Evolutionary conservation across 2,329 filamentous ascomycete genomes (phyloP).

Genomic region (Beauveria brongniartii): DNA sequence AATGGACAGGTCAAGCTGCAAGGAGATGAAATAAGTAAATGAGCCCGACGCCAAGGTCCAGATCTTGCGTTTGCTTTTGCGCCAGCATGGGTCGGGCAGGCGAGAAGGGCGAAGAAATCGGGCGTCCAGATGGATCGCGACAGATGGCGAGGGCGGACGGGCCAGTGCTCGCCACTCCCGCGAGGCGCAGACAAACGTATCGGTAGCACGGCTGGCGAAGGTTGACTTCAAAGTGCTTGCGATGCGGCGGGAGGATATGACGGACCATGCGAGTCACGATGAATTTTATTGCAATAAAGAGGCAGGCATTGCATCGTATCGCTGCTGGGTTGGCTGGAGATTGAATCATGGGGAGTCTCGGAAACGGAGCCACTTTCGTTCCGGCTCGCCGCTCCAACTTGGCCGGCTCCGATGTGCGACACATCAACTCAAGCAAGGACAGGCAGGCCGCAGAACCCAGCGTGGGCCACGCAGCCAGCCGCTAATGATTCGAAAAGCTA

Average conservation of each 20-base stretch:
- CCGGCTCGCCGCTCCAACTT: conserved; percentile 3
- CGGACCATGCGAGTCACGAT: neutral
- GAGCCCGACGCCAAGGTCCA: neutral
- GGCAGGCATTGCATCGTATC: neutral
- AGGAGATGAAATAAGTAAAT: neutral
- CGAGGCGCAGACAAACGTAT: neutral
- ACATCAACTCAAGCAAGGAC: neutral
- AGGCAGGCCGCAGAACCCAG: too few species aligned
- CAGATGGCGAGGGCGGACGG: neutral
- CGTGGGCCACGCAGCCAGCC: neutral
- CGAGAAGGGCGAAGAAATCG: neutral
- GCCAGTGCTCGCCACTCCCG: neutral
- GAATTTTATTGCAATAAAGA: neutral
- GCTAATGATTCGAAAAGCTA: neutral
- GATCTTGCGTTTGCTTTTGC: neutral
- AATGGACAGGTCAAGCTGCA: neutral
- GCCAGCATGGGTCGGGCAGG: neutral
- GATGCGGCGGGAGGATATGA: neutral
- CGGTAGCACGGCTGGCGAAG: neutral
- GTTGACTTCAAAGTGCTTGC: neutral
- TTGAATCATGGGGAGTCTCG: neutral
- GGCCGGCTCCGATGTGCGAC: neutral
- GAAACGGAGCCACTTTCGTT: conserved; percentile 7
- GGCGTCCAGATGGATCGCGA: neutral
- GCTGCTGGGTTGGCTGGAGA: neutral